These are phyloP conservation scores for Candida khao-thaluensis DNA, from an alignment of 805 yeast genomes.

Conservation along the genomic window DNA sequence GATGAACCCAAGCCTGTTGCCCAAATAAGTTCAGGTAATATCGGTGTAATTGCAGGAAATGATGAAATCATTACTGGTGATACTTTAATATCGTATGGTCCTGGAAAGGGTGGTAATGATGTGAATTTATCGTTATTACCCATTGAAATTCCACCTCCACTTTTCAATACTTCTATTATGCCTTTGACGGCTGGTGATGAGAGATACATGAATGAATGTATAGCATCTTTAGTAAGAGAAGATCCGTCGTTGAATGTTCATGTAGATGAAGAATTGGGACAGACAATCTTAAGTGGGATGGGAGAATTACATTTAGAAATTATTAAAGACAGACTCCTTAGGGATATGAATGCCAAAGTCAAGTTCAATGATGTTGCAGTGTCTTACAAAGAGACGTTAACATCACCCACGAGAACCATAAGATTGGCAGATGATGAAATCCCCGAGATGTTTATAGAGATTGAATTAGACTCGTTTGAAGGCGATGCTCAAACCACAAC, in stretches of 20 bases:
- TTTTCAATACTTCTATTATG: conserved; percentile 80
- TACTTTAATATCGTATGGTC: conserved; percentile 66
- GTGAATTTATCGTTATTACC: conserved; percentile 59
- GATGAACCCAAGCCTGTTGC: conserved; percentile 74
- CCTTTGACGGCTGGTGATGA: conserved; percentile 83
- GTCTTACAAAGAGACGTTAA: conserved; percentile 75
- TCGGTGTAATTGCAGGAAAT: conserved; percentile 82
- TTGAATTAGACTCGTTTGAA: conserved; percentile 37
- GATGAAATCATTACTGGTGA: conserved; percentile 86
- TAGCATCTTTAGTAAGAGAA: conserved; percentile 68
- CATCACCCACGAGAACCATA: conserved; percentile 21
- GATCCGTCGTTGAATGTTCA: conserved; percentile 82
- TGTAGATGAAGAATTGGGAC: conserved; percentile 83
- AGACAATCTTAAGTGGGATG: conserved; percentile 90
- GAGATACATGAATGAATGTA: conserved; percentile 67
- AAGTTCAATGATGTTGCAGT: conserved; percentile 83
- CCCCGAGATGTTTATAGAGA: conserved; percentile 22
- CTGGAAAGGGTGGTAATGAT: conserved; percentile 47
- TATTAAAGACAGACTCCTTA: conserved; percentile 72
- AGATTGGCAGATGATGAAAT: conserved; percentile 19
- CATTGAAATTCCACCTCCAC: conserved; percentile 86
- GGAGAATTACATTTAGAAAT: conserved; percentile 95
- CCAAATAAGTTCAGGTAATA: conserved; percentile 69
- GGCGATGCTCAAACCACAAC: conserved; percentile 31
- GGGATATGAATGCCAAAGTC: conserved; percentile 78